phyloP scores from a whole-genome alignment of 176 grass and related monocot species.

The Secale cereale region DNA sequence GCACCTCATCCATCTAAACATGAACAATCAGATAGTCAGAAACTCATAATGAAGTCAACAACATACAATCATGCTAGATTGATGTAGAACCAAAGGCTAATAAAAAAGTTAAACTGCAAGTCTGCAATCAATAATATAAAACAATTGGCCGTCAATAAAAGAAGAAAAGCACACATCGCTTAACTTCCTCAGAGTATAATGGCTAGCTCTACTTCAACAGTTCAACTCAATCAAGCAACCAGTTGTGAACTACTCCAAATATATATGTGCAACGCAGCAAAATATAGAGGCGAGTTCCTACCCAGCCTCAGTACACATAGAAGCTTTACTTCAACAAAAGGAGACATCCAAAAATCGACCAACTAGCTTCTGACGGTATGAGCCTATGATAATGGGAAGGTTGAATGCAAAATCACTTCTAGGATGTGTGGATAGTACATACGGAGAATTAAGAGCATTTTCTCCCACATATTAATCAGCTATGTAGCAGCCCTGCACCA shows the following conservation, averaged over 20 bases:
- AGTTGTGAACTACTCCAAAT: not conserved
- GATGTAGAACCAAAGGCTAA: not conserved
- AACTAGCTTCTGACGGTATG: not conserved
- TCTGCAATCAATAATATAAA: not conserved
- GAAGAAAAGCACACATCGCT: not conserved
- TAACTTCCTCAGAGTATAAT: not conserved
- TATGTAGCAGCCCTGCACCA: not conserved
- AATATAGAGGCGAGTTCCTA: not conserved
- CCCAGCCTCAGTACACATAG: not conserved
- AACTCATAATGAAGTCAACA: not conserved
- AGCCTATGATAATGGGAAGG: not conserved
- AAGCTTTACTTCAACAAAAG: not conserved
- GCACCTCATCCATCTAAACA: conserved; percentile 85
- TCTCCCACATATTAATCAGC: not conserved
- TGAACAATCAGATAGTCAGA: not conserved
- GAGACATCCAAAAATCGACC: not conserved
- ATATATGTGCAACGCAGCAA: not conserved
- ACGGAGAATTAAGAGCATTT: not conserved
- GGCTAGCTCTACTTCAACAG: not conserved
- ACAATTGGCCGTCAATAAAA: not conserved
- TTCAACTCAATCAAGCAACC: not conserved
- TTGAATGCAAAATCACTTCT: not conserved
- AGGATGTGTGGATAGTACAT: not conserved
- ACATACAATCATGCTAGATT: not conserved
- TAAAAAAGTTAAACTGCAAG: not conserved